These are phyloP conservation scores for Aspergillus fructus DNA, from an alignment of 2,329 filamentous ascomycete genomes.

Conservation along the genomic window DNA sequence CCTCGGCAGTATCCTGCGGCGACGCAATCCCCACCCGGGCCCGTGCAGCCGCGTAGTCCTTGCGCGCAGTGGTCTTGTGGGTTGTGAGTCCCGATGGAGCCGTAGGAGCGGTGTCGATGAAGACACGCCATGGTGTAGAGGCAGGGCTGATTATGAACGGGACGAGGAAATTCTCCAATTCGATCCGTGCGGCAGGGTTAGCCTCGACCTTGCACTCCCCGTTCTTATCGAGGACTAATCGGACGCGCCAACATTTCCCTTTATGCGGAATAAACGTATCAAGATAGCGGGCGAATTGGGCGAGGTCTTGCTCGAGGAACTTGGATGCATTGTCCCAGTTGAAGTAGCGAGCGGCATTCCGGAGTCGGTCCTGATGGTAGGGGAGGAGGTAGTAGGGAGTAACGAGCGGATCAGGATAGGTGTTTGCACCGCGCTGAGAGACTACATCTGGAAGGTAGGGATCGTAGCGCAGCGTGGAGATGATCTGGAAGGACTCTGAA, in stretches of 20 bases:
- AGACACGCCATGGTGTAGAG: conserved; percentile 46
- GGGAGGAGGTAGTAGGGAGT: conserved; percentile 77
- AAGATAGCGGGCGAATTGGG: conserved; percentile 26
- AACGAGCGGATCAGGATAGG: conserved; percentile 38
- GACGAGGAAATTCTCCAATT: conserved; percentile 26
- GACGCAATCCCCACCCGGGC: conserved; percentile 56
- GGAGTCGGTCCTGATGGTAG: conserved; percentile 74
- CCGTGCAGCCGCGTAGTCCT: conserved; percentile 70
- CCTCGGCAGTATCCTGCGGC: conserved; percentile 58
- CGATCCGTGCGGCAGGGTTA: conserved; percentile 27
- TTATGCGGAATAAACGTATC: conserved; percentile 33
- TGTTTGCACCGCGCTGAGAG: conserved; percentile 27
- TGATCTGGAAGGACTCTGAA: conserved; percentile 56
- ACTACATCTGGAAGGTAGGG: conserved; percentile 48
- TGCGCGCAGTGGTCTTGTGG: conserved; percentile 79
- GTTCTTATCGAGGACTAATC: conserved; percentile 32
- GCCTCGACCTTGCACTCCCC: conserved; percentile 35
- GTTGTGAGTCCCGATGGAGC: conserved; percentile 66
- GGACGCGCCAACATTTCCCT: conserved; percentile 38
- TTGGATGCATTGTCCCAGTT: conserved; percentile 41
- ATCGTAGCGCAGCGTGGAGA: conserved; percentile 73
- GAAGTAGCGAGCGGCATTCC: conserved; percentile 56
- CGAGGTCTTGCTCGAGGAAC: conserved; percentile 32
- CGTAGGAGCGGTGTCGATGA: conserved; percentile 54
- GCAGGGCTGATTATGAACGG: conserved; percentile 19